Base-by-base conservation (phyloP, 2,329 filamentous ascomycete species). In the Didymellaceae sp. region DNA sequence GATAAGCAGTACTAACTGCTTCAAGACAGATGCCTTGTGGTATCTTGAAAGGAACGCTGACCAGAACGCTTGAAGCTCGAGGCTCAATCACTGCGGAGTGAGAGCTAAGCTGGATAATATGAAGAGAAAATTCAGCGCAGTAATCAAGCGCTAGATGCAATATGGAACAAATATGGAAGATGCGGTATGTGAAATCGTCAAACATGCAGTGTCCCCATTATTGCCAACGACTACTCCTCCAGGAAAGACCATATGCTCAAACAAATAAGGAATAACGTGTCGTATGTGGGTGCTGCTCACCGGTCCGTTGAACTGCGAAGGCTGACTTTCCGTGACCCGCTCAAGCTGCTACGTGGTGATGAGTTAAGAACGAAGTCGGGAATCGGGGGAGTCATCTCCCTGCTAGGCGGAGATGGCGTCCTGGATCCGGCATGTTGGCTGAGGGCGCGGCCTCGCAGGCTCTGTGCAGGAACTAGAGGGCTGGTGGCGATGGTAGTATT, bases 331-430 rank as follows among this genome's bases (percentile, higher is more conserved):
- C 60, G 58, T 17, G 61, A 60, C 16, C 62, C 60, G 42, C 62
- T 68, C 45, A 70, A 54, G 53, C 74, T 76, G 52, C 66, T 74
- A 30, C 74, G 61, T 14, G 71, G 66, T 5, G 74, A 74, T 8
- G 73, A 69, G 34, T 71, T 71, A 20, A 78, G 65, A 8, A 78
- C 68, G 53, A 76, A 77, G 24, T 75, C 73, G 1, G 76, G 76
- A 17, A 78, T 74, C 3, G 73, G 72, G 24, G 73, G 73, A 2
- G 73, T 75, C 65, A 74, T 71, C 18, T 62, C 67, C 13, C 73
- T 62, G 45, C 65, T 69, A 2, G 70, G 67, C n/a, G 72, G 72
- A 7, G 68, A 70, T 2, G 66, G 62, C 18, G 61, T 72, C 42
- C 71, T 61, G 21, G 63, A 67, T n/a, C 41, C 49, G 11, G 55